Conservation (phyloP, 2,329 filamentous ascomycete genomes). For the Botryotinia narcissicola region DNA sequence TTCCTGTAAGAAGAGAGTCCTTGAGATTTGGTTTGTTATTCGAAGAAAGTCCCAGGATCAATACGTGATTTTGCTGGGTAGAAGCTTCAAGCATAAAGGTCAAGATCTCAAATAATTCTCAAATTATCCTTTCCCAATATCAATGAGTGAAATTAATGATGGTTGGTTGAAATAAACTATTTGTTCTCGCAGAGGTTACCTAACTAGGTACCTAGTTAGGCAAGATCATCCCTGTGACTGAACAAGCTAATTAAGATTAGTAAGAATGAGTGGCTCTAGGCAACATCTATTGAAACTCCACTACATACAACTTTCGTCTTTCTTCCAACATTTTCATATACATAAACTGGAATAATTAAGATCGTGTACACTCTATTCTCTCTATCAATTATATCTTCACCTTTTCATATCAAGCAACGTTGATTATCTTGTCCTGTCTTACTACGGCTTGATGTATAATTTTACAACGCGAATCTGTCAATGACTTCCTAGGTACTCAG, state of each 20-base stretch:
- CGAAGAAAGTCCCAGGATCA: constrained; percentile 43
- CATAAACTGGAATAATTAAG: not conserved
- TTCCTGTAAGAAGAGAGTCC: constrained; percentile 53
- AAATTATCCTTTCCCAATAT: constrained; percentile 28
- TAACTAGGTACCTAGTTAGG: not conserved
- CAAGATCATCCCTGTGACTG: not conserved
- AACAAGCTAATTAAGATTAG: not conserved
- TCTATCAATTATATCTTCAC: not conserved
- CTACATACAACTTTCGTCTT: not conserved
- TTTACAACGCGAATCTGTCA: not conserved
- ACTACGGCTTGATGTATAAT: not conserved
- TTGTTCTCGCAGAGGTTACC: not conserved
- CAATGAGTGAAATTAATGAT: not conserved
- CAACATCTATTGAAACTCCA: not conserved
- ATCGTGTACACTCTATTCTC: not conserved
- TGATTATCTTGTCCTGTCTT: not conserved
- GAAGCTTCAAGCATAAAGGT: constrained; percentile 49
- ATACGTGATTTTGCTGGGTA: constrained; percentile 44
- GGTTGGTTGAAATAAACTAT: not conserved
- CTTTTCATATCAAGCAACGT: not conserved
- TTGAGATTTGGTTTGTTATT: constrained; percentile 41
- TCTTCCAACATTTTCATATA: not conserved
- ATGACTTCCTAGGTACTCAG: not conserved
- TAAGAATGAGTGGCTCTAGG: not conserved
- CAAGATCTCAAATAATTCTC: constrained; percentile 40